These are phyloP conservation scores for Citrus australasica DNA, from an alignment of 345 rosid genomes.

Conservation along the genomic window DNA sequence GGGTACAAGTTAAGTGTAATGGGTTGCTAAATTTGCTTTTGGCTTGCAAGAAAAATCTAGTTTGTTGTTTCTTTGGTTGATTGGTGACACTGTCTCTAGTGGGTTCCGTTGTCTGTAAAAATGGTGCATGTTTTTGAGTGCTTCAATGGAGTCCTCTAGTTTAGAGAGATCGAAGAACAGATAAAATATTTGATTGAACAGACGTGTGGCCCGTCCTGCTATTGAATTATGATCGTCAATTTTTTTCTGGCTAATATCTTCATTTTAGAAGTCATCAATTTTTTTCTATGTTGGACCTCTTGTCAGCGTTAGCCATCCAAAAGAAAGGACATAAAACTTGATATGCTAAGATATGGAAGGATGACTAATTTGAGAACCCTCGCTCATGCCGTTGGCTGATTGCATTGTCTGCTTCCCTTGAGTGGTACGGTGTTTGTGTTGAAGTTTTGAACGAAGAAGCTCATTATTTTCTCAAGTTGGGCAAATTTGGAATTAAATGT, in stretches of 20 bases:
- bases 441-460: no score
- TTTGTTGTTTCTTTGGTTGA: background rate
- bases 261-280: background rate
- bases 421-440: no score
- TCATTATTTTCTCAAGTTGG: no score
- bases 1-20: background rate
- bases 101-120: background rate
- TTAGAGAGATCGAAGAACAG: background rate
- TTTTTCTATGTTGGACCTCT: slow-evolving; percentile 1
- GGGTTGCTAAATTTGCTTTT: background rate
- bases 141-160: slow-evolving; percentile 15
- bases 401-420: no score
- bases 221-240: slow-evolving; percentile 3
- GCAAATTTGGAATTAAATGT: no score
- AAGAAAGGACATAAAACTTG: no score
- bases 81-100: background rate
- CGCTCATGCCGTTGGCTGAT: no score
- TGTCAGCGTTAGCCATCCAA: background rate
- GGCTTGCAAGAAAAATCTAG: slow-evolving; percentile 4
- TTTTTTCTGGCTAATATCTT: slow-evolving; percentile 6
- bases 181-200: background rate
- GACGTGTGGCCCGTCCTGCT: background rate
- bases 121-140: background rate
- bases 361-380: no score
- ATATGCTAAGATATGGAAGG: no score